Percentiles rank a stretch among this genome's conserved stretches.
Conservation (phyloP, 345 rosid species). For the Eucalyptus pauciflora region DNA sequence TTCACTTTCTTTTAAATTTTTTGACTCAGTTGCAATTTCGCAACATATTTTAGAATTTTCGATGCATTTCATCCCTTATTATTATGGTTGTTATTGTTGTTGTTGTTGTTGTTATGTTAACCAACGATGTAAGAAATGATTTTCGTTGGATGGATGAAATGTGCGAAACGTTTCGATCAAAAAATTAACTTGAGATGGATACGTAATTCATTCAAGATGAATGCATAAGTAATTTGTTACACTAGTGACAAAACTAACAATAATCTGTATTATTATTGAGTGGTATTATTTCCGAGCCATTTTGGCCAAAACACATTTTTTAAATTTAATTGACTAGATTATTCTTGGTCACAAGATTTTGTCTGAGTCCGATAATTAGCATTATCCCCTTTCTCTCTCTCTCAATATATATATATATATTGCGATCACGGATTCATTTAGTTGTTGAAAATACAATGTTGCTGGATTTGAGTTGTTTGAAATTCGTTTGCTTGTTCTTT, state of each 20-base stretch:
- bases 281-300: no score
- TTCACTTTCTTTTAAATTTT: rapidly evolving
- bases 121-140: background rate
- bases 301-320: no score
- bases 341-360: no score
- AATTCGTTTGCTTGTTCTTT: background rate
- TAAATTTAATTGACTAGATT: no score
- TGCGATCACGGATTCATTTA: background rate
- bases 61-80: no score
- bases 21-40: no score
- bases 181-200: background rate
- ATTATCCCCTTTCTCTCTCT: no score
- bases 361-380: no score
- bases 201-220: background rate
- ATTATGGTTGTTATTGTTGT: background rate
- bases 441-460: background rate
- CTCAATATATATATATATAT: no score
- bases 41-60: no score
- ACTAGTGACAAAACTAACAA: rapidly evolving
- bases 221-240: background rate
- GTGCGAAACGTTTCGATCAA: rapidly evolving
- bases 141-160: background rate
- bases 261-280: no score
- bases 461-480: background rate
- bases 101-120: background rate